Conservation (phyloP, 805 yeast genomes). For the Pichia californica region DNA sequence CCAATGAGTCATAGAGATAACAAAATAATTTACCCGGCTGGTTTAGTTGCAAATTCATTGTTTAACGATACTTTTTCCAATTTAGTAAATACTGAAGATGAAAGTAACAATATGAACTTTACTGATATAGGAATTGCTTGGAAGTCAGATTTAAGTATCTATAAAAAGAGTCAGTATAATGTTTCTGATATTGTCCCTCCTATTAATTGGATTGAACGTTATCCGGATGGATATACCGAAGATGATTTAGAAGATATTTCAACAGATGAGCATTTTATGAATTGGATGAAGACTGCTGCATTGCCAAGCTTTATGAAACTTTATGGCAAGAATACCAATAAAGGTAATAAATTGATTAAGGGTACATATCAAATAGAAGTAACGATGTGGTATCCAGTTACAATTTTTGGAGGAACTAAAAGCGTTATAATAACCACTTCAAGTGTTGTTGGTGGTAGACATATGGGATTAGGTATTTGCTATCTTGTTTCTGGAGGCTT, state of each 20-base stretch:
- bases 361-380: slow-evolving; percentile 71
- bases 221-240: slow-evolving; percentile 84
- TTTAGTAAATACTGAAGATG: slow-evolving; percentile 29
- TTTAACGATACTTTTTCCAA: slow-evolving; percentile 80
- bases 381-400: slow-evolving; percentile 75
- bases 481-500: slow-evolving; percentile 80
- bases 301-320: slow-evolving; percentile 83
- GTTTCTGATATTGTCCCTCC: slow-evolving; percentile 82
- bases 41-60: slow-evolving; percentile 84
- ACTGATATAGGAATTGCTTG: slow-evolving; percentile 69
- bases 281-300: slow-evolving; percentile 98
- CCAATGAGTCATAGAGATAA: slow-evolving; percentile 38
- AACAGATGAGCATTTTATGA: slow-evolving; percentile 78
- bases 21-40: slow-evolving; percentile 77
- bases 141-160: slow-evolving; percentile 69
- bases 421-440: slow-evolving; percentile 75
- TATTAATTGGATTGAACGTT: slow-evolving; percentile 77
- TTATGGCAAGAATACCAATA: slow-evolving; percentile 64
- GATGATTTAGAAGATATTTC: slow-evolving; percentile 73
- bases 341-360: slow-evolving; percentile 34
- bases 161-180: slow-evolving; percentile 64
- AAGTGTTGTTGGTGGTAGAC: slow-evolving; percentile 81
- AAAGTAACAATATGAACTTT: slow-evolving; percentile 36
- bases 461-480: slow-evolving; percentile 76
- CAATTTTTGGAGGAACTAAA: slow-evolving; percentile 84